Base-by-base conservation (phyloP, 495 filamentous ascomycete species). In the Physcia stellaris region DNA sequence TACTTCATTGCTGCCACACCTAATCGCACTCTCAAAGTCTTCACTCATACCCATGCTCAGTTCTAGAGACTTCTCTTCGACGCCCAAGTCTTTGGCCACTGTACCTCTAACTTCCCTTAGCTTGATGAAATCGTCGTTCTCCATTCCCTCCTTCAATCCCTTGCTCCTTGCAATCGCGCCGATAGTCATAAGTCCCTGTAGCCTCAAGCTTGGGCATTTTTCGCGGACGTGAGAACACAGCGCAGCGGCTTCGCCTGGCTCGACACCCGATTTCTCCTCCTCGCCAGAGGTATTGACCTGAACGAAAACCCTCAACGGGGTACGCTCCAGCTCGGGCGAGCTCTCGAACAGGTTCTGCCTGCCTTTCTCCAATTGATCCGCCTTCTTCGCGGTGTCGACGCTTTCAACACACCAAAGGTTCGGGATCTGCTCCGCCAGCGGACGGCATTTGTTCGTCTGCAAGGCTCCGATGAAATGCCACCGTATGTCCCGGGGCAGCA, bases 391-490 rank as follows among this genome's bases (percentile, higher is more conserved):
- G 1, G 71, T 70, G 56, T 96, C 90, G 21, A 98, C 77, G 48
- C 83, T 88, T 47, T 85, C 86, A 19, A 98, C 87, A 43, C 80
- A 83, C 73, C 75, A 96, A n/a, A 98, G 71, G 45, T 88, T 92
- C 26, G 80, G 79, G 39, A 94, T 81, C 45, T 80, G 71, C 30
- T 77, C 70, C 30, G 92, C 83, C 2, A 98, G 71, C 20, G 72
- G 69, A 35, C 82, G 82, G 71, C 88, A 94, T 63, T 96, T 94
- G 50, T 90, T 93, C 57, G 63, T 79, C 57, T 95, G 86, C 27
- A 98, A 60, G 0, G 77, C 82, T 37, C 90, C 90, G 58, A 95
- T 96, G 57, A 95, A 94, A 53, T 98, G 90, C 90, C 90, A 98
- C 38, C 71, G 67, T 39, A 98, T 81, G n/a, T 55, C 49, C 0